Percentiles rank a stretch among this genome's conserved stretches.
Evolutionary conservation across 768 basidiomycete species (phyloP).

Genomic region (Kwoniella botswanensis): DNA sequence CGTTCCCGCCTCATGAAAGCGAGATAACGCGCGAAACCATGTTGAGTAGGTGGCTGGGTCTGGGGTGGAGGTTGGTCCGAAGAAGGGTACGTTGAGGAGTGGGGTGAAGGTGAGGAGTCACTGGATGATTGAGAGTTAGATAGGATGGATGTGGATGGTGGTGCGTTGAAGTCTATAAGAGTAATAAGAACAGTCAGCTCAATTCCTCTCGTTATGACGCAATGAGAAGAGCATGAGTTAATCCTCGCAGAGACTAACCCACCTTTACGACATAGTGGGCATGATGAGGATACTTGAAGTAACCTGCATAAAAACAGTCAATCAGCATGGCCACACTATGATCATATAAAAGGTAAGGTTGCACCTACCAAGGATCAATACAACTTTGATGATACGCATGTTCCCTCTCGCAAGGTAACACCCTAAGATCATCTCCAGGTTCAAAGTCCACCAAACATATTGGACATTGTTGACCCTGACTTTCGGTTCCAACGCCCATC

Average conservation of each 20-base stretch:
- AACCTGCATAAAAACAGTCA: conserved; percentile 65
- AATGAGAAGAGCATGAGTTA: background rate
- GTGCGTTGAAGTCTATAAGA: conserved; percentile 39
- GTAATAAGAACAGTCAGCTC: background rate
- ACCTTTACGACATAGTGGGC: conserved; percentile 93
- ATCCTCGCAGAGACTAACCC: conserved; percentile 30
- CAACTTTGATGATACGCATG: conserved; percentile 88
- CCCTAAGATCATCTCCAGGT: conserved; percentile 86
- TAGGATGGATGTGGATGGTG: conserved; percentile 15
- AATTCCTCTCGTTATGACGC: too few relatives aligned
- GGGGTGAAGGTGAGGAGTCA: conserved; percentile 19
- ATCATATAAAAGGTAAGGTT: background rate
- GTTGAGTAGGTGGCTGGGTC: conserved; percentile 36
- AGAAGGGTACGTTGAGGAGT: conserved; percentile 16
- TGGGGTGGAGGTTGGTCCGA: conserved; percentile 4
- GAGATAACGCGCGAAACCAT: conserved; percentile 53
- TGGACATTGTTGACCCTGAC: conserved; percentile 81
- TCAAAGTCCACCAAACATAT: conserved; percentile 95
- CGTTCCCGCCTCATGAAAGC: conserved; percentile 53
- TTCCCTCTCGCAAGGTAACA: conserved; percentile 87
- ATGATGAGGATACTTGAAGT: conserved; percentile 83
- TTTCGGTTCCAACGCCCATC: conserved; percentile 51
- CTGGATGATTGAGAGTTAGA: conserved; percentile 12
- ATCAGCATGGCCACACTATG: background rate
- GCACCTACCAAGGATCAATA: conserved; percentile 70